Percentiles rank a stretch among this genome's conserved stretches.
Conservation (phyloP, 352 stramenopile species). For the Pythium graminicola region DNA sequence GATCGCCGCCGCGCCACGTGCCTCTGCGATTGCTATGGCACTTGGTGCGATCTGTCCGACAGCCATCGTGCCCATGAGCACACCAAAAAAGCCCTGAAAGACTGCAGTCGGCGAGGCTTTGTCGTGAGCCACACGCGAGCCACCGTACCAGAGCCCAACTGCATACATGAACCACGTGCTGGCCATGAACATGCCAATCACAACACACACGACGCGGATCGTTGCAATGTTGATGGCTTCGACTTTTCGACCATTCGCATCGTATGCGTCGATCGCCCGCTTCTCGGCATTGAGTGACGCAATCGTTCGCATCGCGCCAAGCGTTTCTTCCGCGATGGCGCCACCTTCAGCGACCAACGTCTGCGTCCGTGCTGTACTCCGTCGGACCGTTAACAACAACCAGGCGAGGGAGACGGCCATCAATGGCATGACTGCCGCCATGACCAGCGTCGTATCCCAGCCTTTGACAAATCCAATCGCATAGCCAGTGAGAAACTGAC, state of each 20-base stretch:
- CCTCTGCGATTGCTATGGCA: constrained; percentile 33
- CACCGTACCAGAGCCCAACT: constrained; percentile 48
- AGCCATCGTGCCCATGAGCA: constrained; percentile 37
- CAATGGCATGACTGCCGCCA: neutral
- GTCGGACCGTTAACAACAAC: neutral
- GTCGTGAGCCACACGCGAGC: constrained; percentile 29
- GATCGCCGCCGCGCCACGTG: constrained; percentile 28
- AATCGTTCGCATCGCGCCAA: constrained; percentile 57
- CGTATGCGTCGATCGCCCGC: constrained; percentile 37
- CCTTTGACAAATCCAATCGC: neutral
- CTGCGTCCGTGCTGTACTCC: constrained; percentile 14
- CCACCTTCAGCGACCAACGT: constrained; percentile 44
- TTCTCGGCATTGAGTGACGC: constrained; percentile 37
- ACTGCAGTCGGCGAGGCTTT: constrained; percentile 27
- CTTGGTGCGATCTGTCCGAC: constrained; percentile 41
- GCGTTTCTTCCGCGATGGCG: constrained; percentile 48
- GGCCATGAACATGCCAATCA: constrained; percentile 31
- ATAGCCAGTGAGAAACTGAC: neutral
- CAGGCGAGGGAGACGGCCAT: neutral
- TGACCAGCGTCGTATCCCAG: neutral
- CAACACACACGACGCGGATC: constrained; percentile 18
- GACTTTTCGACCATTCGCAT: constrained; percentile 18
- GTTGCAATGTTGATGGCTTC: constrained; percentile 31
- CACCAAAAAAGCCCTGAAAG: constrained; percentile 40
- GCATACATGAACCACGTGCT: constrained; percentile 45